Evolutionary conservation across 768 basidiomycete species (phyloP).

Genomic region (Podaxis sp.): DNA sequence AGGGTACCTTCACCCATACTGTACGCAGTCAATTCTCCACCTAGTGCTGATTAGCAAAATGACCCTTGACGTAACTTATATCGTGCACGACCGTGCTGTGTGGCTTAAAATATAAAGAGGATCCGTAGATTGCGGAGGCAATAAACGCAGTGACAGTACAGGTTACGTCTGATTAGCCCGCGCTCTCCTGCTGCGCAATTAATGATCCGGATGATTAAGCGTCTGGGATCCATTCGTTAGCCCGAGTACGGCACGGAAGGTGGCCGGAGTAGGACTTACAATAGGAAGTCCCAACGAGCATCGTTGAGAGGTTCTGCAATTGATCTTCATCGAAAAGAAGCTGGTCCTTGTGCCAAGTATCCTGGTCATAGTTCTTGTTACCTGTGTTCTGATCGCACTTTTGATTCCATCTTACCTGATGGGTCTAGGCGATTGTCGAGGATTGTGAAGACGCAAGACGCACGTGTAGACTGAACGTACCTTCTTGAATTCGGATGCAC

Average conservation of each 20-base stretch:
- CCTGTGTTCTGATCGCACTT: neutral
- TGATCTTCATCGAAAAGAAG: conserved; percentile 86
- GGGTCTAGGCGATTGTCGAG: conserved; percentile 38
- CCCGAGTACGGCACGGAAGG: neutral
- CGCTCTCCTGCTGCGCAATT: neutral
- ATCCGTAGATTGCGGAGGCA: neutral
- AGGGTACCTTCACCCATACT: neutral
- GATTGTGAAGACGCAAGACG: conserved; percentile 9
- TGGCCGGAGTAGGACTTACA: conserved; percentile 41
- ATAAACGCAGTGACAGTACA: neutral
- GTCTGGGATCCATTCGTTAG: conserved; percentile 14
- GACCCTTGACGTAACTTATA: conserved; percentile 4
- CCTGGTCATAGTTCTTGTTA: conserved; percentile 34
- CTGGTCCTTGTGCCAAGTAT: conserved; percentile 92
- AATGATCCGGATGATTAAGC: conserved; percentile 3
- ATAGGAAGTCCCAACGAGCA: conserved; percentile 88
- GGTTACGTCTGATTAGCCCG: conserved; percentile 3
- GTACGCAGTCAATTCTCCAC: neutral
- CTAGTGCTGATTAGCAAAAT: neutral
- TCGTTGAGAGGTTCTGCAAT: conserved; percentile 77
- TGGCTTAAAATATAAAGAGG: neutral
- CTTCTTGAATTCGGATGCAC: conserved; percentile 84
- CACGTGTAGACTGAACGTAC: conserved; percentile 29
- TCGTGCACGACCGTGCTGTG: neutral
- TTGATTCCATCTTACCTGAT: conserved; percentile 44